These are phyloP conservation scores for Pseudocercospora fijiensis DNA, from an alignment of 2,329 filamentous ascomycete species.

Conservation along the genomic window DNA sequence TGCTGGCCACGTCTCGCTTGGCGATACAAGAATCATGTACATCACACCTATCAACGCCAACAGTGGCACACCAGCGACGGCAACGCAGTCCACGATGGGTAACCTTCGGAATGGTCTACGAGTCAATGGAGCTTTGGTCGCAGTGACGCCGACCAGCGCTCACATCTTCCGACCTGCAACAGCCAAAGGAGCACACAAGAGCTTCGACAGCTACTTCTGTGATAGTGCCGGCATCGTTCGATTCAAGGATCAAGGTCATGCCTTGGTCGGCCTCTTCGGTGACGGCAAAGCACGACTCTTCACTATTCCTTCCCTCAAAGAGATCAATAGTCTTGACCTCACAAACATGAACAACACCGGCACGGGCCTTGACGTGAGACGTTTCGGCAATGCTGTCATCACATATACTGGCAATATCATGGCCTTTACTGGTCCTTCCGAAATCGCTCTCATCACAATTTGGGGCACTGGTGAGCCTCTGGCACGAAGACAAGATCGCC, in stretches of 20 bases:
- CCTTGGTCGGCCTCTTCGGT: slow-evolving; percentile 79
- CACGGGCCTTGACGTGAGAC: slow-evolving; percentile 63
- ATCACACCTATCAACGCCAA: slow-evolving; percentile 78
- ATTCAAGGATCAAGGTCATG: slow-evolving; percentile 69
- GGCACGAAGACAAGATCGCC: slow-evolving; percentile 60
- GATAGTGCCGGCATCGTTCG: slow-evolving; percentile 76
- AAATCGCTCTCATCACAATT: slow-evolving; percentile 76
- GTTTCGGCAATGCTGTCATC: slow-evolving; percentile 68
- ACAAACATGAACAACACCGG: slow-evolving; percentile 48
- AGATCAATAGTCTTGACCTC: slow-evolving; percentile 69
- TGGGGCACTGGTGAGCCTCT: slow-evolving; percentile 73
- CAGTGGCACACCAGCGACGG: slow-evolving; percentile 71
- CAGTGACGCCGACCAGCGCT: slow-evolving; percentile 70
- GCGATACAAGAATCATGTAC: slow-evolving; percentile 64
- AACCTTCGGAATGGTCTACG: slow-evolving; percentile 71
- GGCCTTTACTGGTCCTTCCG: slow-evolving; percentile 84
- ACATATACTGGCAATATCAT: slow-evolving; percentile 78
- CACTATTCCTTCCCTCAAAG: slow-evolving; percentile 82
- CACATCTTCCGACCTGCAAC: slow-evolving; percentile 83
- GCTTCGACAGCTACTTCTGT: slow-evolving; percentile 80
- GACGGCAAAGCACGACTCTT: slow-evolving; percentile 78
- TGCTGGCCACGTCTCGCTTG: slow-evolving; percentile 65
- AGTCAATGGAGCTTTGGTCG: slow-evolving; percentile 77
- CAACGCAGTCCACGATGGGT: slow-evolving; percentile 73
- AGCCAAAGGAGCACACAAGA: slow-evolving; percentile 86